phyloP scores from a whole-genome alignment of 441 rosid genomes.

The Erysimum pusillum region DNA sequence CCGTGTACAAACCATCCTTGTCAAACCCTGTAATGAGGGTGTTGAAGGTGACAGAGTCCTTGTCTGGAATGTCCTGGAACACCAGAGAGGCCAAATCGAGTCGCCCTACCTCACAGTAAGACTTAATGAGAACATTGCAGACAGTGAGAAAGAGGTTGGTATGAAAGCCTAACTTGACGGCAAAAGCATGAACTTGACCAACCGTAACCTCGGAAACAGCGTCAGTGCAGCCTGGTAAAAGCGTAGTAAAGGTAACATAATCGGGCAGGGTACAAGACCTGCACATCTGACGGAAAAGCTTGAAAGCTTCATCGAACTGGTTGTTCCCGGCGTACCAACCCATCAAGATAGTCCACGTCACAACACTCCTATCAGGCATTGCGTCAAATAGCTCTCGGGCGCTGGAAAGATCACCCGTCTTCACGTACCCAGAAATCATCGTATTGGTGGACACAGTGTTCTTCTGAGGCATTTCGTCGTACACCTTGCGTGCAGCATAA shows the following conservation, averaged over 20 bases:
- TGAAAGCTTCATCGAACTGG: constrained; percentile 63
- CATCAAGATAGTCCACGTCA: constrained; percentile 83
- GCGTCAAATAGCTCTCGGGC: constrained; percentile 66
- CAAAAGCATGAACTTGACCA: constrained; percentile 66
- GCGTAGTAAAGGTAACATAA: constrained; percentile 74
- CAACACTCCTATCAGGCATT: constrained; percentile 67
- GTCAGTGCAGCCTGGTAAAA: constrained; percentile 69
- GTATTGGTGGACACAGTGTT: constrained; percentile 70
- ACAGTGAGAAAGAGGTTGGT: constrained; percentile 49
- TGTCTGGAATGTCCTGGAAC: constrained; percentile 60
- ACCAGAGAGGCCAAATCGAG: constrained; percentile 58
- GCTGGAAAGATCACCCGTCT: constrained; percentile 54
- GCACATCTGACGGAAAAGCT: constrained; percentile 67
- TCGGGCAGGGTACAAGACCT: constrained; percentile 59
- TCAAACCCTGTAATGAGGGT: constrained; percentile 70
- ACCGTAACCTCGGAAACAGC: constrained; percentile 43
- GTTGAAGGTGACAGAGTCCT: constrained; percentile 77
- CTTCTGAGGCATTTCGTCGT: constrained; percentile 74
- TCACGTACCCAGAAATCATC: constrained; percentile 74
- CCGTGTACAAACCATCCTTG: constrained; percentile 60
- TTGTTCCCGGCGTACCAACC: constrained; percentile 65
- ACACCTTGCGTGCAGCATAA: constrained; percentile 68
- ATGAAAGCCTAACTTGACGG: constrained; percentile 62
- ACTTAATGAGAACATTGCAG: constrained; percentile 74
- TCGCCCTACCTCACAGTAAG: constrained; percentile 66